phyloP scores from a whole-genome alignment of 202 grass and related monocot genomes.

The Eragrostis tef region DNA sequence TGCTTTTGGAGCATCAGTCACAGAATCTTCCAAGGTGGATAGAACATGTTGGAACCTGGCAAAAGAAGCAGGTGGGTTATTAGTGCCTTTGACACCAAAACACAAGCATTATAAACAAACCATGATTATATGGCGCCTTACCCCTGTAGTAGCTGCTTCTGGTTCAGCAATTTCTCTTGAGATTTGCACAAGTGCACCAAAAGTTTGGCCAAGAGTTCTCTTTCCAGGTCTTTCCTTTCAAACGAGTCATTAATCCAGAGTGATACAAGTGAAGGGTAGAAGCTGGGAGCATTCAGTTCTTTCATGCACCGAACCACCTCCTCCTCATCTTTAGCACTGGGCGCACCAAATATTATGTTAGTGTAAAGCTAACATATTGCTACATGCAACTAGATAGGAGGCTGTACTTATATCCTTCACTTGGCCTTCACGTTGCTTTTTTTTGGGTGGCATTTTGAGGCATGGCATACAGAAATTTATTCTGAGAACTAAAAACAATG shows the following conservation, averaged over 20 bases:
- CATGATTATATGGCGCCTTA: slow-evolving; percentile 33
- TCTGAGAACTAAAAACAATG: not conserved
- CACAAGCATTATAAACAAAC: not conserved
- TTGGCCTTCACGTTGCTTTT: not conserved
- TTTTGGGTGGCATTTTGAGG: not conserved
- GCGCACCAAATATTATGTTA: slow-evolving; percentile 26
- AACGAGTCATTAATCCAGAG: slow-evolving; percentile 85
- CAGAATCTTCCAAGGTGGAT: slow-evolving; percentile 73
- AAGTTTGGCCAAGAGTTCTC: slow-evolving; percentile 75
- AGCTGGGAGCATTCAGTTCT: slow-evolving; percentile 75
- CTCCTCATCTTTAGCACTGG: slow-evolving; percentile 77
- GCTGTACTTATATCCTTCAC: not conserved
- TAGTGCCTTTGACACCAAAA: not conserved
- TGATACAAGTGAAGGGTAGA: slow-evolving; percentile 71
- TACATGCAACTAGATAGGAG: not conserved
- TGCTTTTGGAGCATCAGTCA: slow-evolving; percentile 81
- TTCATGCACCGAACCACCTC: slow-evolving; percentile 82
- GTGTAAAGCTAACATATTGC: slow-evolving; percentile 5
- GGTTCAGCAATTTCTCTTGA: slow-evolving; percentile 59
- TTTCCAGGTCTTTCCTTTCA: slow-evolving; percentile 77
- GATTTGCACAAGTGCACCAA: slow-evolving; percentile 71
- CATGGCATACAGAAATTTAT: not conserved
- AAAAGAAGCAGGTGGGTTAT: slow-evolving; percentile 20
- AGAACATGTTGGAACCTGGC: slow-evolving; percentile 70
- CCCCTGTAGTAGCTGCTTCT: slow-evolving; percentile 69